Evolutionary conservation across 2,329 filamentous ascomycete genomes (phyloP), one percentile per base, ranked within the genome.

Genomic region (Colletotrichum sublineola): DNA sequence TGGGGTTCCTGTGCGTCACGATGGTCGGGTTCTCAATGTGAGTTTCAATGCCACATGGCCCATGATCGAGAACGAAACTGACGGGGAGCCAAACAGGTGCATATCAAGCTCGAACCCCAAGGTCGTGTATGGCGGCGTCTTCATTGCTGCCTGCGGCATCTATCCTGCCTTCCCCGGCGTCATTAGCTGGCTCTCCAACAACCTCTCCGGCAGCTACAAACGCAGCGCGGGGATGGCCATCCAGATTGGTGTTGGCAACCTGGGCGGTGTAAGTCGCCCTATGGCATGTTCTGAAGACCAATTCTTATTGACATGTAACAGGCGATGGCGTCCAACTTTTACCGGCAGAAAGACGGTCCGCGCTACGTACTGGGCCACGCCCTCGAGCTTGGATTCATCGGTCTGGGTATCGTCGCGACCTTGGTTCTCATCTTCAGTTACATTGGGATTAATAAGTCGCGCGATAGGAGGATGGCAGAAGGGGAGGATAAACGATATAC

Each of bases 111-210:
- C 77, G 4, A 90, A 91, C 68, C 85, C 90, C 1, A 84, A 84
- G 1, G 90, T 90, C 0, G 85, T 90, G 14, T 97, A 97, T 75
- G 92, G 89, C 0, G 94, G 92, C 0, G 91, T 92, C 0, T 97
- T 95, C 80, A 83, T 97, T 0, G 92, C 90, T 0, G 92, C 94
- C 0, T 87, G 94, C 69, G 92, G 93, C 2, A 95, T 96, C 68
- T 96, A 96, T 75, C 93, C 94, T 0, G 91, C 89, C 38, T 93
- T 96, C 69, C 85, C 93, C 0, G 95, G 95, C 65, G 92, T 92
- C 0, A 92, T 97, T 63, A 87, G 92, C 0, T 97, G 94, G 94
- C 84, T 91, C 0, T 88, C 89, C 44, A 97, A 96, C 79, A 97
- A 97, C 73, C 86, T 93, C 14, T 90, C 95, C 67, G 86, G 86